Evolutionary conservation across 2,329 filamentous ascomycete species (phyloP).

Genomic region (Fusarium graminum): DNA sequence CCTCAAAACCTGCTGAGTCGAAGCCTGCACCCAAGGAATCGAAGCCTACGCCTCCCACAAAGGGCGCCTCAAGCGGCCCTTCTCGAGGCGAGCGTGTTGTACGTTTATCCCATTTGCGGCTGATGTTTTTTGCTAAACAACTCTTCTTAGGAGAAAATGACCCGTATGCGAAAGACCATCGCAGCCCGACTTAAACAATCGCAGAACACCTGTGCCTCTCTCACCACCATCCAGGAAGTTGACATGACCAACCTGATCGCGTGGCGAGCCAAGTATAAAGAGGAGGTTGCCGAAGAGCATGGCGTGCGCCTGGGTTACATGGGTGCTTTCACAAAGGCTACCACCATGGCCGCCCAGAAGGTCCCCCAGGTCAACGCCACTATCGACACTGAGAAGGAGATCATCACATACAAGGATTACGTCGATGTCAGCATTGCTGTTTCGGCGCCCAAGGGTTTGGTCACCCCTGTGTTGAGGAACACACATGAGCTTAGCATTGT

Average conservation of each 20-base stretch:
- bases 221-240: constrained; percentile 68
- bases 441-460: constrained; percentile 76
- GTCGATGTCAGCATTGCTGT: constrained; percentile 81
- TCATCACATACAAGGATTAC: constrained; percentile 70
- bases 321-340: constrained; percentile 81
- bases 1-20: constrained; percentile 35
- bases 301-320: constrained; percentile 72
- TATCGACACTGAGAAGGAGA: constrained; percentile 68
- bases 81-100: constrained; percentile 42
- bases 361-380: constrained; percentile 79
- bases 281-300: constrained; percentile 49
- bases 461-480: constrained; percentile 81
- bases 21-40: constrained; percentile 39
- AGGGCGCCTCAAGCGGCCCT: constrained; percentile 21
- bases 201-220: constrained; percentile 75
- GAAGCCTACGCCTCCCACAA: constrained; percentile 19
- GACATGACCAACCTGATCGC: constrained; percentile 75
- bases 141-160: constrained; percentile 55
- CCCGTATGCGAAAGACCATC: constrained; percentile 81
- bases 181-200: constrained; percentile 76
- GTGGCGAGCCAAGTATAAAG: constrained; percentile 74
- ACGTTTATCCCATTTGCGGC: neutral
- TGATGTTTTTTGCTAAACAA: constrained; percentile 4
- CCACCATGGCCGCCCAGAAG: constrained; percentile 74
- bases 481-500: constrained; percentile 62